A percentile compares a stretch with the other conserved stretches of the same genome.
Evolutionary conservation across 805 yeast genomes (phyloP).

Genomic region (Candida schatavii): DNA sequence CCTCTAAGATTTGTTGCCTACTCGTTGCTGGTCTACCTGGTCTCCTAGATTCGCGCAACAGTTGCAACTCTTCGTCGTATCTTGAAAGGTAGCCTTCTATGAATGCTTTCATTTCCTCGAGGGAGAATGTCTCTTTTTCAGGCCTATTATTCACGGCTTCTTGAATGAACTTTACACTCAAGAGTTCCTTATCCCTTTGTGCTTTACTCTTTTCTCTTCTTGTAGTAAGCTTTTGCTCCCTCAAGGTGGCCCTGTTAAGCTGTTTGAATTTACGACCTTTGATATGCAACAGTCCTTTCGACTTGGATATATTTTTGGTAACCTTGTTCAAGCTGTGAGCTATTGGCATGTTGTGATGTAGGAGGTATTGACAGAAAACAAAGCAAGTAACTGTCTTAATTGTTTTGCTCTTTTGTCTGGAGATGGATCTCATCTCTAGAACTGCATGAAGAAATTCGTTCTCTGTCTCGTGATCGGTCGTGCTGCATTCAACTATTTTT

Average conservation of each 20-base stretch:
- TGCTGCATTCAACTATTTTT: not conserved
- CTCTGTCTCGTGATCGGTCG: not conserved
- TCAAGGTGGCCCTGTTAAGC: constrained; percentile 77
- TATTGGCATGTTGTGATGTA: constrained; percentile 51
- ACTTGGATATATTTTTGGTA: constrained; percentile 53
- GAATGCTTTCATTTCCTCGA: constrained; percentile 59
- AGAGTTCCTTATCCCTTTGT: constrained; percentile 57
- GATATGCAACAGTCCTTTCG: constrained; percentile 69
- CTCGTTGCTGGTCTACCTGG: constrained; percentile 84
- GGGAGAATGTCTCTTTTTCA: constrained; percentile 36
- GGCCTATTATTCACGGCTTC: constrained; percentile 31
- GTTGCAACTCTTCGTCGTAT: constrained; percentile 73
- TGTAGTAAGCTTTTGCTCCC: constrained; percentile 68
- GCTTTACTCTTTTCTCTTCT: constrained; percentile 58
- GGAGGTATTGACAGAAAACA: not conserved
- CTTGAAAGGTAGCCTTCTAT: constrained; percentile 63
- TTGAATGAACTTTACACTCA: constrained; percentile 53
- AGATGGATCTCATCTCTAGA: not conserved
- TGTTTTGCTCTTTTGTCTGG: not conserved
- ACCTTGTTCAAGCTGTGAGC: constrained; percentile 68
- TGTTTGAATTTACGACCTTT: constrained; percentile 87
- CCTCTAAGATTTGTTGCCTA: constrained; percentile 66
- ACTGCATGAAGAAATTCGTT: not conserved
- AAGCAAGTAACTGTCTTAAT: not conserved
- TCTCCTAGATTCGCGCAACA: constrained; percentile 60